Conservation (phyloP, 768 basidiomycete genomes). For the Lentinula guzmanii region DNA sequence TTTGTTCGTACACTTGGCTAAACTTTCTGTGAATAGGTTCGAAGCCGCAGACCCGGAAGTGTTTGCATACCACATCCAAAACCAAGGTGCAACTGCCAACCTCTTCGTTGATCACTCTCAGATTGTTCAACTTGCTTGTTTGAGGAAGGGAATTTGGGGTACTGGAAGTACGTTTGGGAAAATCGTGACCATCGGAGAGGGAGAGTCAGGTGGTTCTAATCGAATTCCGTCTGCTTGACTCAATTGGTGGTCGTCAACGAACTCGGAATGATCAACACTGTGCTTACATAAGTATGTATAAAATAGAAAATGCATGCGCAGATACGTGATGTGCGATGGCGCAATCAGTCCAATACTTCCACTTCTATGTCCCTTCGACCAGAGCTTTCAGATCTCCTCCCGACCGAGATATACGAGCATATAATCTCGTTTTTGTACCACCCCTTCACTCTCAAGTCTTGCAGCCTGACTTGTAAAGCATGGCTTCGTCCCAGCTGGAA, state of each 20-base stretch:
- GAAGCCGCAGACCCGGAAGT: slow-evolving; percentile 40
- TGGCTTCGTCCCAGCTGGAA: not conserved
- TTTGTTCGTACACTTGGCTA: not conserved
- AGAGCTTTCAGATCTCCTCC: not conserved
- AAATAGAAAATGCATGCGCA: no score
- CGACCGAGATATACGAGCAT: not conserved
- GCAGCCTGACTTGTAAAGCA: not conserved
- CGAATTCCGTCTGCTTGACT: not conserved
- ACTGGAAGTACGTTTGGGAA: slow-evolving; percentile 36
- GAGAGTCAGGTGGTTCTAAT: not conserved
- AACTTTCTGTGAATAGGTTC: slow-evolving; percentile 18
- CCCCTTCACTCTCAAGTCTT: not conserved
- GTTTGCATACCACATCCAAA: slow-evolving; percentile 39
- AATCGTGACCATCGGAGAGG: slow-evolving; percentile 30
- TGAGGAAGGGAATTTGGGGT: slow-evolving; percentile 39
- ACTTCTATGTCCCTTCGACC: not conserved
- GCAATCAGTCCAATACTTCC: not conserved
- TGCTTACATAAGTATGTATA: no score
- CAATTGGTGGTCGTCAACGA: no score
- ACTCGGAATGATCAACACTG: no score
- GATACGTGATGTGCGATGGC: no score
- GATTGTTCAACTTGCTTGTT: slow-evolving; percentile 37
- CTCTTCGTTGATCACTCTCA: slow-evolving; percentile 40
- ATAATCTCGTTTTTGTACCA: not conserved
- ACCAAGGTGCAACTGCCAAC: slow-evolving; percentile 34